Evolutionary conservation across 805 yeast genomes (phyloP), one percentile per base, ranked within the genome.

Genomic region (Ogataea dorogensis): DNA sequence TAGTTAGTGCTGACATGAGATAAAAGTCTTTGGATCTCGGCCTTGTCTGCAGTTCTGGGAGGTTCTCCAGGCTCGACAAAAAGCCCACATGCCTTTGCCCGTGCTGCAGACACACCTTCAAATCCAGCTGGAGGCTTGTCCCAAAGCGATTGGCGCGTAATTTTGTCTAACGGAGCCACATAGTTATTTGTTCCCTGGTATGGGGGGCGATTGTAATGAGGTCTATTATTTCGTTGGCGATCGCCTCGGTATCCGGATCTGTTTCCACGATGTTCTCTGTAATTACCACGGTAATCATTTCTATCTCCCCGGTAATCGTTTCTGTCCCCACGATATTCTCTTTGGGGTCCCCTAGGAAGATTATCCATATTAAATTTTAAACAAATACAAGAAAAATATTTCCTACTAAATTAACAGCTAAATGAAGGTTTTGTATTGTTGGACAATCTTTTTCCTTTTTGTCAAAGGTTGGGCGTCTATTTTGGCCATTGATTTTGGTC

Each of bases 401-500:
- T 14, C 9, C 13, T n/a, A 8, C 4, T 7, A 30, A 21, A 23
- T 23, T 33, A 28, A 33, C 31, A 27, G 12, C 31, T 22, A 18
- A 15, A 35, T 35, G 39, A 35, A 29, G 33, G 25, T 35, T 24
- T 28, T 15, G 19, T 13, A 16, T 11, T 28, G 22, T 13, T 27
- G 28, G 31, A 26, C 33, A 11, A 19, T 35, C 5, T 24, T 29
- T 17, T 29, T 35, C 25, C 24, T 35, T 17, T 17, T 35, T 8
- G 25, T 29, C n/a, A 14, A 24, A 24, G 33, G 38, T 16, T 10
- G 28, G 39, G 78, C 75, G 8, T 91, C 96, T 2, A 73, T 93
- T 7, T 65, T 93, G 32, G 98, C 96, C 15, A 68, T 93, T 24
- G 98, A 93, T 58, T 80, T 73, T 54, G 98, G 98, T 35, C 82